These are phyloP conservation scores for Curvularia eragrostidis DNA, from an alignment of 2,329 filamentous ascomycete species.

Conservation along the genomic window DNA sequence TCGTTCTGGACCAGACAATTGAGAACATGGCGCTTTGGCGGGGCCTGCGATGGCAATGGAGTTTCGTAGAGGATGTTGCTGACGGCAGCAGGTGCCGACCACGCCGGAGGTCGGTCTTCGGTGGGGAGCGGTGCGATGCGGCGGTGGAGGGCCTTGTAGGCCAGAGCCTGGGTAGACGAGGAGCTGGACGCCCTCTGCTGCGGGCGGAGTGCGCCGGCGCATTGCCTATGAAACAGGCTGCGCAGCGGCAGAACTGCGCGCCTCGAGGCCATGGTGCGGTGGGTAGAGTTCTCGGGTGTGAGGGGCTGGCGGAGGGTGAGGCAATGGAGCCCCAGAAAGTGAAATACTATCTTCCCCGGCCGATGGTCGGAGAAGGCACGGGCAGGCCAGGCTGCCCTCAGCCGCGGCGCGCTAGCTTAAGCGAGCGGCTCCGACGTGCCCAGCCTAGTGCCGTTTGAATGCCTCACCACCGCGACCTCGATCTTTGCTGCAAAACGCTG, in stretches of 20 bases:
- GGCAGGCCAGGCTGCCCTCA: conserved; percentile 12
- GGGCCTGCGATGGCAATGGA: conserved; percentile 79
- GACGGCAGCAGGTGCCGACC: conserved; percentile 88
- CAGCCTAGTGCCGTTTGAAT: conserved; percentile 6
- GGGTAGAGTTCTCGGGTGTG: background rate
- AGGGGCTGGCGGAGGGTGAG: background rate
- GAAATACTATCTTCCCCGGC: conserved; percentile 15
- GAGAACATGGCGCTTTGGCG: conserved; percentile 92
- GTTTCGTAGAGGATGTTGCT: conserved; percentile 99
- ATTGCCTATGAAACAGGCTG: conserved; percentile 40
- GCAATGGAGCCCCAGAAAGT: conserved; percentile 16
- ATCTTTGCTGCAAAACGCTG: conserved; percentile 6
- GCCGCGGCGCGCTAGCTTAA: conserved; percentile 18
- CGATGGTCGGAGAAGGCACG: conserved; percentile 15
- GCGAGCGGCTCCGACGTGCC: conserved; percentile 7
- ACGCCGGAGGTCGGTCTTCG: conserved; percentile 78
- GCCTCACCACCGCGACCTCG: conserved; percentile 5
- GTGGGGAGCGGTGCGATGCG: conserved; percentile 85
- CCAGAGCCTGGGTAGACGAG: conserved; percentile 88
- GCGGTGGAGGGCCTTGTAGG: conserved; percentile 95
- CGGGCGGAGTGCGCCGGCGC: conserved; percentile 36
- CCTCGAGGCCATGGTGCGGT: conserved; percentile 52
- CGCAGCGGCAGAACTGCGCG: conserved; percentile 51
- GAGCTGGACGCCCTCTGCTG: conserved; percentile 51
- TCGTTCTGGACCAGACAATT: conserved; percentile 99